phyloP scores from a whole-genome alignment of 306 rosid species.

The Ormosia emarginata region DNA sequence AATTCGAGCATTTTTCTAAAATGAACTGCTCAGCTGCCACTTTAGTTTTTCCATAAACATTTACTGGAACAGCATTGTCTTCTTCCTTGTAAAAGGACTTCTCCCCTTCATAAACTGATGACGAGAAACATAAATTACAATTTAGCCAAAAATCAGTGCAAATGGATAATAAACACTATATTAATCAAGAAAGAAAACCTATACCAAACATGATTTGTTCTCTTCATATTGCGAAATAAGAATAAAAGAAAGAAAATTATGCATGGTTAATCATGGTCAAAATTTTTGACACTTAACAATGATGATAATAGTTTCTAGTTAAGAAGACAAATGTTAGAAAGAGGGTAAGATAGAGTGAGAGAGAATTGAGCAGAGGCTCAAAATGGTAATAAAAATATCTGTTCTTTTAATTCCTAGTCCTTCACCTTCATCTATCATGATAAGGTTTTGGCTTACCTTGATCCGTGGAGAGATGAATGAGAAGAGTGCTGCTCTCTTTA shows the following conservation, averaged over 20 bases:
- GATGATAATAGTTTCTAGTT: not conserved
- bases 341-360: not conserved
- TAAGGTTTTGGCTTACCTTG: slow-evolving; percentile 53
- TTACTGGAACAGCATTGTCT: slow-evolving; percentile 62
- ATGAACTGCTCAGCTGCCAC: slow-evolving; percentile 74
- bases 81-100: slow-evolving; percentile 89
- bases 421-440: not conserved
- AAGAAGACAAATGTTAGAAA: not conserved
- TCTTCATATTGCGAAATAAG: not conserved
- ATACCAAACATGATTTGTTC: not conserved
- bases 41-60: slow-evolving; percentile 87
- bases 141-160: slow-evolving; percentile 16
- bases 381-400: not conserved
- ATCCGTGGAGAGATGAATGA: slow-evolving; percentile 89
- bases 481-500: slow-evolving; percentile 42
- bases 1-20: slow-evolving; percentile 59
- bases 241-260: not conserved
- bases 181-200: not conserved
- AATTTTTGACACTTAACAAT: not conserved
- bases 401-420: not conserved
- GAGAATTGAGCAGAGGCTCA: not conserved
- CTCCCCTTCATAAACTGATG: slow-evolving; percentile 84
- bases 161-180: not conserved
- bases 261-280: not conserved
- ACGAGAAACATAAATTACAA: slow-evolving; percentile 24